Evolutionary conservation across 768 basidiomycete genomes (phyloP), one percentile per base, ranked within the genome.

Genomic region (Naematelia encephala): DNA sequence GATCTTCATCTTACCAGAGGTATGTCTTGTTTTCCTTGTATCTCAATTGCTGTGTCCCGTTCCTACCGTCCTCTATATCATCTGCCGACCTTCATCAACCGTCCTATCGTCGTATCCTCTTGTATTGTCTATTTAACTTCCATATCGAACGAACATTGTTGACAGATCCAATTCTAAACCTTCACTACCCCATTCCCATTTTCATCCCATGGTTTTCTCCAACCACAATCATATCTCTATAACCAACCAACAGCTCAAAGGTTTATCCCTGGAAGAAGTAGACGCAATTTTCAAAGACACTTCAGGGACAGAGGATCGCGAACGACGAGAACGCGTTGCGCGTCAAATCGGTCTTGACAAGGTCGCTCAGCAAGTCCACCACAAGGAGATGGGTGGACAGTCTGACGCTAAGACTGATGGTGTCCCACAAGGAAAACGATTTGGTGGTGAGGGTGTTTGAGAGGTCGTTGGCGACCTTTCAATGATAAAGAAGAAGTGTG

Each of bases 251-350:
- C n/a, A 46, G 48, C 64, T 66, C 45, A 91, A 84, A 78, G 85
- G 90, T 1, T 84, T 91, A 4, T 87, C 84, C 2, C 80, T 89
- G 47, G 88, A 93, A 70, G 87, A 90, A 74, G 90, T 93, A 86
- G 91, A 92, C 69, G 84, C 82, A 23, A 85, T 91, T 16, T 90
- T 90, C 73, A 85, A 86, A 46, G 90, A 92, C 53, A 79, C 77
- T 8, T 61, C 66, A 12, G 83, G 83, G 30, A 79, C 79, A 11
- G 82, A 83, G 16, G 88, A 90, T 72, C 79, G 81, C 62, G 75
- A 77, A 51, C 79, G 82, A 54, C 79, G 81, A 56, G 74, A 71
- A 26, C 78, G 76, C 16, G 87, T 89, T 59, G 81, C 84, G 66
- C 80, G 80, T 61, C 82, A 84, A 29, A 84, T 90, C 60, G 87